A percentile compares a stretch with the other conserved stretches of the same genome.
Evolutionary conservation across 257 asterid genomes (phyloP).

Genomic region (Marsdenia floribunda): DNA sequence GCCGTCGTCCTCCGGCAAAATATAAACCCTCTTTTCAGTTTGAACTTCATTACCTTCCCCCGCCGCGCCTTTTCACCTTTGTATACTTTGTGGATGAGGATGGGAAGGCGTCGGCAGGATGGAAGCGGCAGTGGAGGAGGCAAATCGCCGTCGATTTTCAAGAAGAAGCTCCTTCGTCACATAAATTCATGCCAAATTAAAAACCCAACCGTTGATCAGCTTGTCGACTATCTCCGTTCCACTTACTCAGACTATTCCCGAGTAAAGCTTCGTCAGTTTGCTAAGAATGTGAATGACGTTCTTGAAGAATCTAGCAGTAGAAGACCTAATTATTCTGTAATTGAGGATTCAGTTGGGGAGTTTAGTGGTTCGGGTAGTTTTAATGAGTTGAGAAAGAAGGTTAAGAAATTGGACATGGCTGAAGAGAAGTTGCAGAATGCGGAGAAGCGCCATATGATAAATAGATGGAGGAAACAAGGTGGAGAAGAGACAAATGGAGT

Average conservation of each 20-base stretch:
- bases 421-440: conserved; percentile 55
- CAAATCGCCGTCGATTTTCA: conserved; percentile 5
- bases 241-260: conserved; percentile 48
- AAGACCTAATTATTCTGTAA: conserved; percentile 4
- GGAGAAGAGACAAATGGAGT: conserved; percentile 11
- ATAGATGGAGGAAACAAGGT: conserved; percentile 12
- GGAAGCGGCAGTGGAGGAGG: conserved; percentile 4
- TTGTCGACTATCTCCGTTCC: conserved; percentile 63
- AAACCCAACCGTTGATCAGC: conserved; percentile 40
- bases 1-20: too few species aligned
- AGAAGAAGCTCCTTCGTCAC: conserved; percentile 33
- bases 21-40: too few species aligned
- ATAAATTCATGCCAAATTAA: conserved; percentile 32
- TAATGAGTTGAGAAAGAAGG: not conserved
- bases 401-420: conserved; percentile 16
- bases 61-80: not conserved
- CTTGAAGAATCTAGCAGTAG: conserved; percentile 5
- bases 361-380: not conserved
- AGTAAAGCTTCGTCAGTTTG: conserved; percentile 42
- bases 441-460: conserved; percentile 43
- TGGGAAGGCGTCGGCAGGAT: conserved; percentile 6
- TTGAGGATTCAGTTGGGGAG: conserved; percentile 20
- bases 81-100: not conserved
- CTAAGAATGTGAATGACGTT: conserved; percentile 36
- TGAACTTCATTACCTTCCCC: not conserved